These are phyloP conservation scores for Neonectria neomacrospora DNA, from an alignment of 2,329 filamentous ascomycete species.

Conservation along the genomic window DNA sequence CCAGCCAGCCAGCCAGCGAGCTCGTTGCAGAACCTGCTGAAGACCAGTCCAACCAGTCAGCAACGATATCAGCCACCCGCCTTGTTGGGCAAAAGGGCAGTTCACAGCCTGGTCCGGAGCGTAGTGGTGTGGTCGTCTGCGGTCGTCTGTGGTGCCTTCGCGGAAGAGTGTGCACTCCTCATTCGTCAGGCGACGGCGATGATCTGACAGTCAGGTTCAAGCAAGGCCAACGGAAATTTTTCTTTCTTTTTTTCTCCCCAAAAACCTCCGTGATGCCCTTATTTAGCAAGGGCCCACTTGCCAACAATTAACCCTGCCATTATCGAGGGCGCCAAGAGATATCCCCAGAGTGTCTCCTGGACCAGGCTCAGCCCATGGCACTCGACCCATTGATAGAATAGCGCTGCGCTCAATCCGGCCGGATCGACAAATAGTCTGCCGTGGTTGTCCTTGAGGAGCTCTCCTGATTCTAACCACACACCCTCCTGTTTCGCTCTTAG, in stretches of 20 bases:
- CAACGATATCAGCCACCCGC: slow-evolving; percentile 13
- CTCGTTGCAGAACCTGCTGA: slow-evolving; percentile 5
- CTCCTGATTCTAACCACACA: slow-evolving; percentile 32
- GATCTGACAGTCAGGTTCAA: slow-evolving; percentile 41
- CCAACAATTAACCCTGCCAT: slow-evolving; percentile 33
- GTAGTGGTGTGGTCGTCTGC: slow-evolving; percentile 21
- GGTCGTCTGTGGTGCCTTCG: not conserved
- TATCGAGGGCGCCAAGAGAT: slow-evolving; percentile 43
- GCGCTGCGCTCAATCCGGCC: slow-evolving; percentile 34
- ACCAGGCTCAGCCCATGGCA: slow-evolving; percentile 31
- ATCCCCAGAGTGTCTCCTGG: slow-evolving; percentile 42
- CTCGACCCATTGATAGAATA: slow-evolving; percentile 35
- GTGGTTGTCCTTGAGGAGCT: slow-evolving; percentile 16
- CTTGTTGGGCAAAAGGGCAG: slow-evolving; percentile 6
- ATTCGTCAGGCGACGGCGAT: slow-evolving; percentile 35
- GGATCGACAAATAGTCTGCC: slow-evolving; percentile 41
- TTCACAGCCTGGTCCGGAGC: slow-evolving; percentile 24
- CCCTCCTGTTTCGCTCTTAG: slow-evolving; percentile 22
- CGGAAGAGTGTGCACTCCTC: slow-evolving; percentile 12
- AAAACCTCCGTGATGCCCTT: slow-evolving; percentile 32
- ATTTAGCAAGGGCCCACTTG: slow-evolving; percentile 22
- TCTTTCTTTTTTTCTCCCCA: slow-evolving; percentile 20
- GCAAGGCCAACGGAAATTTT: slow-evolving; percentile 25
- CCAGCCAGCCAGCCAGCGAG: not conserved
- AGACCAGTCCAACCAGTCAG: slow-evolving; percentile 3